Conservation (phyloP, 331 rosid species). For the Quercus tomentella region DNA sequence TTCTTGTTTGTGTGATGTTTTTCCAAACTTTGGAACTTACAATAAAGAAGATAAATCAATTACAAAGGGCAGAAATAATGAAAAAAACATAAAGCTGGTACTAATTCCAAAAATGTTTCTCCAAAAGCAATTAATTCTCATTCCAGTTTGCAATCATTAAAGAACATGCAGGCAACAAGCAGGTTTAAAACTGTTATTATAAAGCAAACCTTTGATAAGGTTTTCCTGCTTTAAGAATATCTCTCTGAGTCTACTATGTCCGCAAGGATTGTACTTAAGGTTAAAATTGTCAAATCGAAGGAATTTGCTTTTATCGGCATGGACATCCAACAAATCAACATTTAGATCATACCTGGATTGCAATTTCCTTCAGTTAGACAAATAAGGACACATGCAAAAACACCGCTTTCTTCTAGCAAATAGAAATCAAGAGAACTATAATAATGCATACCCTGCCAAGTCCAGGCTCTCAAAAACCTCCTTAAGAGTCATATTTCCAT, state of each 20-base stretch:
- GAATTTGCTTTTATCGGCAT: constrained; percentile 82
- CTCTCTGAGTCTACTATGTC: constrained; percentile 90
- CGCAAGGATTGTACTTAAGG: constrained; percentile 86
- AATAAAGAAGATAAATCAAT: neutral
- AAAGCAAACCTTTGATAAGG: constrained; percentile 76
- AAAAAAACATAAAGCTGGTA: neutral
- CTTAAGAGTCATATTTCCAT: constrained; percentile 82
- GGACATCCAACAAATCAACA: constrained; percentile 81
- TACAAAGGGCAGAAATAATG: neutral
- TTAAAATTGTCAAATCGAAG: constrained; percentile 89
- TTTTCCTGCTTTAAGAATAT: constrained; percentile 88
- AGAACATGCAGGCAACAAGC: constrained; percentile 3
- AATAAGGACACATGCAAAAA: neutral
- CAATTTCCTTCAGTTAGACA: constrained; percentile 27
- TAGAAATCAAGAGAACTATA: neutral
- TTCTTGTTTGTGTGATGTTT: neutral
- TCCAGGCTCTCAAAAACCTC: constrained; percentile 88
- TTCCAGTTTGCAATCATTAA: constrained; percentile 7
- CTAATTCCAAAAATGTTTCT: constrained; percentile 7
- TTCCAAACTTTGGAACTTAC: neutral
- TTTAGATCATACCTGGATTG: constrained; percentile 66
- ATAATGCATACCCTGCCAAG: constrained; percentile 58
- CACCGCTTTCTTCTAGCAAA: neutral
- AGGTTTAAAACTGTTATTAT: constrained; percentile 8
- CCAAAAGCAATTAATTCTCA: constrained; percentile 14